phyloP scores from a whole-genome alignment of 306 rosid genomes.

The Trifolium repens region DNA sequence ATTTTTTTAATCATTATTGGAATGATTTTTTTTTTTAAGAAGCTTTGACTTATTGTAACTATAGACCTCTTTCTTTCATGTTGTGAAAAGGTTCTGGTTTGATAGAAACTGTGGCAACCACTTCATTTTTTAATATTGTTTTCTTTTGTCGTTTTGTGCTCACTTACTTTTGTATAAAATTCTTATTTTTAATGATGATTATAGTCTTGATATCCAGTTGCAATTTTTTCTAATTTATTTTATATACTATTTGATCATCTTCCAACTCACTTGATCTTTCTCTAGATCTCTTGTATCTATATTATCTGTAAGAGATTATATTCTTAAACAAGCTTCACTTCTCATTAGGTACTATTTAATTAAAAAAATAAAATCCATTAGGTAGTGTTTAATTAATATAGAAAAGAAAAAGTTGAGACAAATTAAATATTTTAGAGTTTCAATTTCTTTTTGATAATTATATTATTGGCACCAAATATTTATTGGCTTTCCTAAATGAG shows the following conservation, averaged over 20 bases:
- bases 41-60: slow-evolving; percentile 38
- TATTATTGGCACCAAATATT: too few relatives aligned
- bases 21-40: slow-evolving; percentile 39
- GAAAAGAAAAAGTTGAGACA: too few relatives aligned
- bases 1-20: not conserved
- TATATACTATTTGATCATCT: not conserved
- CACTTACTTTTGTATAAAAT: slow-evolving; percentile 6
- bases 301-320: not conserved
- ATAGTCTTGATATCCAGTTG: slow-evolving; percentile 28
- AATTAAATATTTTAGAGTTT: too few relatives aligned
- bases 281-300: not conserved
- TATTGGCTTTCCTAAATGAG: too few relatives aligned
- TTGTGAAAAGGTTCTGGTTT: slow-evolving; percentile 42
- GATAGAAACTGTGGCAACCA: slow-evolving; percentile 19
- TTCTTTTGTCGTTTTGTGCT: slow-evolving; percentile 30
- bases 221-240: not conserved
- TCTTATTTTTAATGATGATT: slow-evolving; percentile 15
- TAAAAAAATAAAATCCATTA: too few relatives aligned
- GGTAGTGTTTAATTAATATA: too few relatives aligned
- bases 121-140: slow-evolving; percentile 1
- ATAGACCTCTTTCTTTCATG: slow-evolving; percentile 31
- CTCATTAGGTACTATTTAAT: not conserved
- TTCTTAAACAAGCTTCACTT: not conserved
- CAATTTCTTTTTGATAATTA: too few relatives aligned
- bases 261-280: not conserved